phyloP scores from a whole-genome alignment of 805 yeast genomes.

The Kockiozyma suomiensis region DNA sequence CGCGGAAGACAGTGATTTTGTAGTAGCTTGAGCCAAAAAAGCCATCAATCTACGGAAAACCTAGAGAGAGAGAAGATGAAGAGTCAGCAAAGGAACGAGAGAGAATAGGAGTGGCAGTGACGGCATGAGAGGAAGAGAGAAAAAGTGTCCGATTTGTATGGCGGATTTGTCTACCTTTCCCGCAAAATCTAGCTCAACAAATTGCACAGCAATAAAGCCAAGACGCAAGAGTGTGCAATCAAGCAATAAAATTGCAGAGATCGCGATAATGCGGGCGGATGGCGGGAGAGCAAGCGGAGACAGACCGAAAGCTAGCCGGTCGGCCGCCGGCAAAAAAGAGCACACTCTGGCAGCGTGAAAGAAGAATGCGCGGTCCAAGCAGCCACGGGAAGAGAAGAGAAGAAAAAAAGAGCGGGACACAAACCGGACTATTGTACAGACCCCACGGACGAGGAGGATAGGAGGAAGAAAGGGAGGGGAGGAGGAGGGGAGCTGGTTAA shows the following conservation, averaged over 20 bases:
- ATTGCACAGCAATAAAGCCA: neutral
- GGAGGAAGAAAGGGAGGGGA: neutral
- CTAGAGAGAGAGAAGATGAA: neutral
- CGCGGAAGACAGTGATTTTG: constrained; percentile 3
- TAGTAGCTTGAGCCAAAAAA: constrained; percentile 20
- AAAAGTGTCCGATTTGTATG: neutral
- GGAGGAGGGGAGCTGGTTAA: neutral
- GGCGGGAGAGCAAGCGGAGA: neutral
- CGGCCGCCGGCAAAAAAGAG: neutral
- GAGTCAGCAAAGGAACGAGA: neutral
- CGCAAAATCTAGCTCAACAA: neutral
- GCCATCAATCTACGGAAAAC: constrained; percentile 25
- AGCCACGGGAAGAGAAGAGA: neutral
- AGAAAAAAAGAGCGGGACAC: neutral
- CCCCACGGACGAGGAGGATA: constrained; percentile 1
- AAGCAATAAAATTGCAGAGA: constrained; percentile 3
- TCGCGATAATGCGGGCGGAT: neutral
- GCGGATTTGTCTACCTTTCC: neutral
- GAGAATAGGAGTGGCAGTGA: neutral
- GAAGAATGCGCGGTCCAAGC: neutral
- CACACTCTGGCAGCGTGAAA: neutral
- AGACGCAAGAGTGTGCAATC: neutral
- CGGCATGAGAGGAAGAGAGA: neutral
- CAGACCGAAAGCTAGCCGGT: neutral
- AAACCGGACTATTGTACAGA: constrained; percentile 21